Conservation (phyloP, 352 stramenopile species). For the Peronospora destructor region DNA sequence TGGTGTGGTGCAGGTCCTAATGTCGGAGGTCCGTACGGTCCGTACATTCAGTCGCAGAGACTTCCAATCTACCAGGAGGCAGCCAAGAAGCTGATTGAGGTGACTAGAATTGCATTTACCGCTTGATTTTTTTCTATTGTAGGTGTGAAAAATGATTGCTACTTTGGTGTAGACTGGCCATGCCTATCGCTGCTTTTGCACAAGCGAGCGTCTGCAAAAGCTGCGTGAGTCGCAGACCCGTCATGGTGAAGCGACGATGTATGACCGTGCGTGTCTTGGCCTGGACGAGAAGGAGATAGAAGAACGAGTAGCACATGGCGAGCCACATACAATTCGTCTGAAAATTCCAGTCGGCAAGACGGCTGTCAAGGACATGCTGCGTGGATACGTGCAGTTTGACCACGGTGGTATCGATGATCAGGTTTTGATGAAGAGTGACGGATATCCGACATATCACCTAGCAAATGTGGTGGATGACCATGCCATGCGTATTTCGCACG, state of each 20-base stretch:
- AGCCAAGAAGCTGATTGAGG: conserved; percentile 83
- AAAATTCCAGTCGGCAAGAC: conserved; percentile 90
- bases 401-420: conserved; percentile 87
- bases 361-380: conserved; percentile 93
- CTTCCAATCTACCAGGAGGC: conserved; percentile 90
- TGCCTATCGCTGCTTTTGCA: conserved; percentile 97
- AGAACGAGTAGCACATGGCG: conserved; percentile 79
- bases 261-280: conserved; percentile 95
- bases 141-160: background rate
- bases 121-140: background rate
- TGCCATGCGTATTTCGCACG: conserved; percentile 95
- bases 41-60: conserved; percentile 96
- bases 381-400: conserved; percentile 90
- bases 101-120: conserved; percentile 13
- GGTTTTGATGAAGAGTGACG: conserved; percentile 91
- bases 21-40: conserved; percentile 83
- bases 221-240: conserved; percentile 86
- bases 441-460: conserved; percentile 90
- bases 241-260: conserved; percentile 91
- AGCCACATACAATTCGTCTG: conserved; percentile 91
- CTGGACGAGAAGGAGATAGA: conserved; percentile 86
- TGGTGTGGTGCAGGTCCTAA: conserved; percentile 65
- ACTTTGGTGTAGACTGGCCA: conserved; percentile 59
- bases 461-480: conserved; percentile 95
- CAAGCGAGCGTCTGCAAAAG: conserved; percentile 90